Evolutionary conservation across 805 yeast genomes (phyloP), one percentile per base, ranked within the genome.

Genomic region (Metschnikowia similis): DNA sequence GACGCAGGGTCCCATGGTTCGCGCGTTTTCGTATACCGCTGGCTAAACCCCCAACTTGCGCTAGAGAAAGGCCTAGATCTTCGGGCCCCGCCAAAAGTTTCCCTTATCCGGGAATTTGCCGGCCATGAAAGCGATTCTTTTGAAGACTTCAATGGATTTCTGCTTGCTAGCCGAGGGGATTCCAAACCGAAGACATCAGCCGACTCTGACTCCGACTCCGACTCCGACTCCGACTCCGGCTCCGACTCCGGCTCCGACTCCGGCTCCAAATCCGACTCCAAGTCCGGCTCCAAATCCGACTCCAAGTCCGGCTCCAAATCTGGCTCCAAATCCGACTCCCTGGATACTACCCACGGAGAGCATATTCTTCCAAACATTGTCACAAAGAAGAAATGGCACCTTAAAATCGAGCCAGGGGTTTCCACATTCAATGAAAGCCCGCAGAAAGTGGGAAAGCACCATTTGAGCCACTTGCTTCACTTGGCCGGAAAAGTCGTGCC

Each of bases 1-100:
- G 89, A 83, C 62, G 80, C 87, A 1, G 88, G 89, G 0, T 81
- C 87, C 2, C 81, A 75, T 50, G 88, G 88, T 0, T 77, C 86
- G 0, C 62, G 88, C 16, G 86, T 83, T 0, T 81, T 72, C 56
- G 73, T 83, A 1, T 83, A 83, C 64, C 72, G 76, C 48, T 84
- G 83, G 82, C 61, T 70, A 38, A 75, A 77, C 47, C 72, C 80
- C 0, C 52, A 58, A 8, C 53, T 57, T 30, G 68, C 70, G 5
- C 52, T 70, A 21, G 53, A 57, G 11, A 51, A 64, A 2, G 60
- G 61, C 0, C 10, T 55, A 7, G 59, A 63, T 37, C 50, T 64
- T 2, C 29, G 38, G 10, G 16, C n/a, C 3, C 45, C 39, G 11
- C 50, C 48, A 10, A 38, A 39, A 9, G 37, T 53, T 29, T 45